These are phyloP conservation scores for Stagonosporopsis rhizophila DNA, from an alignment of 2,329 filamentous ascomycete species.

Conservation along the genomic window DNA sequence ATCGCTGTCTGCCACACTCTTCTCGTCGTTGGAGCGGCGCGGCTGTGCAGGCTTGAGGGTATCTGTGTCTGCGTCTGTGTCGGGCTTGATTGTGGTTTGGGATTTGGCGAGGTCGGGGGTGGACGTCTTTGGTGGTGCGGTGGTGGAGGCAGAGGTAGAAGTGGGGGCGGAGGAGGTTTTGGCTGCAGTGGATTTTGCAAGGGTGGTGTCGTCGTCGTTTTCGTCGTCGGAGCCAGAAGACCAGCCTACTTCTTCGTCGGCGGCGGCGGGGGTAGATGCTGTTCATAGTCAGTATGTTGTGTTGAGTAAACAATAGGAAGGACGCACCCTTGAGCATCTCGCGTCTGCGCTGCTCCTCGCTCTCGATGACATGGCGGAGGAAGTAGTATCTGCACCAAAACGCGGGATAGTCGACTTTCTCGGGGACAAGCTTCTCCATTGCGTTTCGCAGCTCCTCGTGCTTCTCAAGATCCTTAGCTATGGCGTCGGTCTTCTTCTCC, in stretches of 20 bases:
- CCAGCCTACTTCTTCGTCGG: constrained; percentile 74
- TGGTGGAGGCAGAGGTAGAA: constrained; percentile 12
- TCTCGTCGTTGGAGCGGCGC: constrained; percentile 72
- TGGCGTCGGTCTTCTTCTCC: constrained; percentile 83
- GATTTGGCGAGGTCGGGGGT: constrained; percentile 38
- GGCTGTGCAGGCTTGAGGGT: constrained; percentile 65
- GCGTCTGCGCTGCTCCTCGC: constrained; percentile 84
- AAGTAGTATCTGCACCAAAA: constrained; percentile 99
- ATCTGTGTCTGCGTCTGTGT: constrained; percentile 16
- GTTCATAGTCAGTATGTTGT: not conserved
- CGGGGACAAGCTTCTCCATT: constrained; percentile 97
- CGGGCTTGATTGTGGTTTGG: constrained; percentile 50
- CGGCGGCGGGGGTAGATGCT: constrained; percentile 72
- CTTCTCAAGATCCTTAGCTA: constrained; percentile 80
- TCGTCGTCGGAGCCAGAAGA: constrained; percentile 73
- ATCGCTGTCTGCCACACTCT: constrained; percentile 90
- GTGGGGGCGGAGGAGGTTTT: constrained; percentile 12
- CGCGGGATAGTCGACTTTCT: constrained; percentile 82
- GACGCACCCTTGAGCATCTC: constrained; percentile 87
- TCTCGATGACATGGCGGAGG: constrained; percentile 88
- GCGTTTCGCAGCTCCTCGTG: constrained; percentile 84
- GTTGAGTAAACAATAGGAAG: not conserved
- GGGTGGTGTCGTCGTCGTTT: constrained; percentile 25
- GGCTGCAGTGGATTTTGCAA: constrained; percentile 10
- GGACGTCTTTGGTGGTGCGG: constrained; percentile 14